Conservation (phyloP, 2,329 filamentous ascomycete genomes). For the Diaporthe caulivora region DNA sequence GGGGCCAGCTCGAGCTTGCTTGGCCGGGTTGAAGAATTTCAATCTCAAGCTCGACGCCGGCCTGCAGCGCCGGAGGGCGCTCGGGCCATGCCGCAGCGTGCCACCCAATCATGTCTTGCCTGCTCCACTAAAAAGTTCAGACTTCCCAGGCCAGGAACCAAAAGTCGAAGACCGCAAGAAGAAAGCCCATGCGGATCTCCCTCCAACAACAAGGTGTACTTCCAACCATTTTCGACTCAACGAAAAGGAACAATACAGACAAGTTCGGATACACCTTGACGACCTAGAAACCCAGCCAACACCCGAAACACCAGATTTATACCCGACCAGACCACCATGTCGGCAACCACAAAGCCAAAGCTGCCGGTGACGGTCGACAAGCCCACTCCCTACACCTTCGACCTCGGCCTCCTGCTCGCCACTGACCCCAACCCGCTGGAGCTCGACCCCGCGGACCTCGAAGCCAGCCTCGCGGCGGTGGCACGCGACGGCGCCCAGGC, state of each 20-base stretch:
- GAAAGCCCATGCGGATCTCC: not conserved
- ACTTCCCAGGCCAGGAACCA: slow-evolving; percentile 19
- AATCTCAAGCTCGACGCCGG: slow-evolving; percentile 39
- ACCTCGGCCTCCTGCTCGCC: slow-evolving; percentile 88
- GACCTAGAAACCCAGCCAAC: not conserved
- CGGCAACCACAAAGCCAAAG: slow-evolving; percentile 53
- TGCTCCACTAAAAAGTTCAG: slow-evolving; percentile 33
- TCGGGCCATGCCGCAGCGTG: slow-evolving; percentile 13
- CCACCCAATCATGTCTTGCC: not conserved
- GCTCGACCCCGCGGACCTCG: slow-evolving; percentile 65
- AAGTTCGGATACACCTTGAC: not conserved
- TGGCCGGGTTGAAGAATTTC: slow-evolving; percentile 38
- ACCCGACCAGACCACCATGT: slow-evolving; percentile 33
- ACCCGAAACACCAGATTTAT: not conserved
- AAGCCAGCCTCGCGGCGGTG: slow-evolving; percentile 76
- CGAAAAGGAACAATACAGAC: not conserved
- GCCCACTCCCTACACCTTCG: slow-evolving; percentile 91
- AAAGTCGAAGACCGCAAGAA: not conserved
- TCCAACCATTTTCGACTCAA: not conserved
- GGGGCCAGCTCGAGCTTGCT: slow-evolving; percentile 26
- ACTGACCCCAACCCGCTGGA: slow-evolving; percentile 88
- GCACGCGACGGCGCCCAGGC: slow-evolving; percentile 93
- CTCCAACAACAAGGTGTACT: not conserved
- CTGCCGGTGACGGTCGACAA: slow-evolving; percentile 79
- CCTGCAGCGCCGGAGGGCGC: slow-evolving; percentile 30